Percentiles rank a stretch among this genome's conserved stretches.
These are phyloP conservation scores for Kuraishia hungarica DNA, from an alignment of 805 yeast species.

Conservation along the genomic window DNA sequence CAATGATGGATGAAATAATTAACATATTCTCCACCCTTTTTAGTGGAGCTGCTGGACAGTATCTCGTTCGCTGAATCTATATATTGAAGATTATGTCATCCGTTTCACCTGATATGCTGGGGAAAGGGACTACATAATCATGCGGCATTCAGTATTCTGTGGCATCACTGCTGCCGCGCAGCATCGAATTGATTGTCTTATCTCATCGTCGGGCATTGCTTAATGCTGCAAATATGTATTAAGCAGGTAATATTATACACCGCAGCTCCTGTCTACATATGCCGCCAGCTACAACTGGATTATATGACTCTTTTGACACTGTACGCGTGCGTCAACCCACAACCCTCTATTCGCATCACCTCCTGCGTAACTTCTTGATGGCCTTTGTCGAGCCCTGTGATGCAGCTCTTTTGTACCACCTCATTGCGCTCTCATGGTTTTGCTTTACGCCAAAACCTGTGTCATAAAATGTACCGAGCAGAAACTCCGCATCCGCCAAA, in stretches of 20 bases:
- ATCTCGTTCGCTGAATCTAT: no score
- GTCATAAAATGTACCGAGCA: constrained; percentile 60
- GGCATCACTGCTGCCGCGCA: background rate
- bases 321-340: no score
- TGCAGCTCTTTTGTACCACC: constrained; percentile 53
- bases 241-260: no score
- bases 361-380: constrained; percentile 20
- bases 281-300: no score
- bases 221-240: background rate
- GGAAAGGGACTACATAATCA: background rate
- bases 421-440: constrained; percentile 32
- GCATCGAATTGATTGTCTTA: background rate
- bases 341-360: background rate
- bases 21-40: no score
- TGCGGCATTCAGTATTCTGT: background rate
- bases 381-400: constrained; percentile 56
- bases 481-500: constrained; percentile 55
- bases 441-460: constrained; percentile 50
- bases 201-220: background rate
- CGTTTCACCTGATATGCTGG: background rate
- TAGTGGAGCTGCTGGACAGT: no score
- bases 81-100: background rate
- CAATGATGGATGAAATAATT: no score
- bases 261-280: no score
- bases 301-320: no score